These are phyloP conservation scores for Colletotrichum truncatum DNA, from an alignment of 2,329 filamentous ascomycete species.

Conservation along the genomic window DNA sequence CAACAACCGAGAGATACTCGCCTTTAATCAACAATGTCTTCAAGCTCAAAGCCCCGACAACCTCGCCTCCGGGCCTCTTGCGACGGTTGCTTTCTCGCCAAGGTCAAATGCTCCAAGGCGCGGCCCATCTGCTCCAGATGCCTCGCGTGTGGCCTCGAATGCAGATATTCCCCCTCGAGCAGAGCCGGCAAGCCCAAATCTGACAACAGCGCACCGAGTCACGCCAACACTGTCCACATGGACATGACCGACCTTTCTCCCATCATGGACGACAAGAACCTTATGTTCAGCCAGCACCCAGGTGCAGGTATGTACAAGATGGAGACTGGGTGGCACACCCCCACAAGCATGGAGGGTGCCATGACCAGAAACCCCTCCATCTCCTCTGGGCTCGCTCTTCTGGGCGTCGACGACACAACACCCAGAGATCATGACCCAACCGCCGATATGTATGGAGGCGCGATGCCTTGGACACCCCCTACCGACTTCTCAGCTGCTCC, in stretches of 20 bases:
- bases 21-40: constrained; percentile 28
- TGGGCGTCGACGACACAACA: constrained; percentile 40
- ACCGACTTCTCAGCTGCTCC: constrained; percentile 43
- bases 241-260: constrained; percentile 36
- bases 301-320: constrained; percentile 45
- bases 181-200: constrained; percentile 59
- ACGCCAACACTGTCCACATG: constrained; percentile 32
- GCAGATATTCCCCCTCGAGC: constrained; percentile 62
- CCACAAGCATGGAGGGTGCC: constrained; percentile 43
- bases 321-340: constrained; percentile 49
- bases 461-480: constrained; percentile 51
- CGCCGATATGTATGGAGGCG: constrained; percentile 44
- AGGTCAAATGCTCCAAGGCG: constrained; percentile 65
- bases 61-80: constrained; percentile 58
- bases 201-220: constrained; percentile 34
- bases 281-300: constrained; percentile 40
- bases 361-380: constrained; percentile 46
- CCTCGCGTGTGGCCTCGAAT: constrained; percentile 57
- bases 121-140: constrained; percentile 64
- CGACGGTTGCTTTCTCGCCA: constrained; percentile 64
- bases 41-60: constrained; percentile 44
- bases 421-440: constrained; percentile 32
- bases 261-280: constrained; percentile 38
- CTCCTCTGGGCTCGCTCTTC: constrained; percentile 41
- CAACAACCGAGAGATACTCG: constrained; percentile 1